Evolutionary conservation across 2,329 filamentous ascomycete species (phyloP).

Genomic region (Cordyceps cicadae): DNA sequence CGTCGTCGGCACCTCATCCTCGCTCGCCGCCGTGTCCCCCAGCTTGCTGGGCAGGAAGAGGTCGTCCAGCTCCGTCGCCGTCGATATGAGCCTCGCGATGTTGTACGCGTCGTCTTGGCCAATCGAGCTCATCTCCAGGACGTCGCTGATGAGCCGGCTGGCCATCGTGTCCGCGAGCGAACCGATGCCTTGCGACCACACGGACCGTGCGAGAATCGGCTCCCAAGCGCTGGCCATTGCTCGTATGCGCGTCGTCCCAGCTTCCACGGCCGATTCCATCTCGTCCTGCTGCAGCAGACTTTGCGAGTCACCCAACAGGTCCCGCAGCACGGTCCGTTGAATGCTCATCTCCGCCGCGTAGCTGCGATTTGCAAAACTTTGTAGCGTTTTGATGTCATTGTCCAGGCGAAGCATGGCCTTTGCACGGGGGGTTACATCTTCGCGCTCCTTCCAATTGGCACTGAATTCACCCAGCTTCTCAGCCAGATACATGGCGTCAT

Average conservation of each 20-base stretch:
- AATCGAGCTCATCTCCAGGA: conserved; percentile 53
- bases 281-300: conserved; percentile 52
- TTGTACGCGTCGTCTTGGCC: conserved; percentile 56
- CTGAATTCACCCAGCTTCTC: conserved; percentile 45
- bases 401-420: conserved; percentile 49
- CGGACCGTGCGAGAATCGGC: conserved; percentile 48
- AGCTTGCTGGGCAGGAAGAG: conserved; percentile 45
- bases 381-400: conserved; percentile 50
- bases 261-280: conserved; percentile 42
- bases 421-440: conserved; percentile 42
- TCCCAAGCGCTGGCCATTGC: conserved; percentile 50
- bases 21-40: conserved; percentile 17
- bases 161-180: conserved; percentile 51
- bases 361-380: conserved; percentile 52
- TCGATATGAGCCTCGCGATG: conserved; percentile 50
- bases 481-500: conserved; percentile 56
- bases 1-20: conserved; percentile 43
- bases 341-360: conserved; percentile 53
- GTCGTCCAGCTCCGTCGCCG: conserved; percentile 50
- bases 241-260: conserved; percentile 44
- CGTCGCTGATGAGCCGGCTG: conserved; percentile 51
- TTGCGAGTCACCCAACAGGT: conserved; percentile 52
- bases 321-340: conserved; percentile 53
- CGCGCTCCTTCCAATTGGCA: conserved; percentile 43
- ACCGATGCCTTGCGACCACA: conserved; percentile 55